Percentiles rank a stretch among this genome's conserved stretches.
Evolutionary conservation across 768 basidiomycete species (phyloP).

Genomic region (Leucosporidium yakuticum): DNA sequence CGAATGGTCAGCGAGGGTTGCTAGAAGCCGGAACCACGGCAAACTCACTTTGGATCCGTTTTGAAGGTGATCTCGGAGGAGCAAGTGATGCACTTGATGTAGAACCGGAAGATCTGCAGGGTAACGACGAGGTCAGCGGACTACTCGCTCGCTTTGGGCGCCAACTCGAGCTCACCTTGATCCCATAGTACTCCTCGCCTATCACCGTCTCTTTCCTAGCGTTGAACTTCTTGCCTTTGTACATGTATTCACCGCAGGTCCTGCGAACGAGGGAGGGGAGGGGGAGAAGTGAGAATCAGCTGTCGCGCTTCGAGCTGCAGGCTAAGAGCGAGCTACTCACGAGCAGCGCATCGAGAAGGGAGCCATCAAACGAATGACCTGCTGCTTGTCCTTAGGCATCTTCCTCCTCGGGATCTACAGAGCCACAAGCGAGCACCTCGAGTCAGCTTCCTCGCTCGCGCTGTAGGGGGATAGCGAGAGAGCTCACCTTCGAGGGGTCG

Average conservation of each 20-base stretch:
- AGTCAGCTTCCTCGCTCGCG: background rate
- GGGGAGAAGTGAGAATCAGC: background rate
- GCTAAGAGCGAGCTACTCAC: constrained; percentile 37
- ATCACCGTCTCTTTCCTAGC: constrained; percentile 97
- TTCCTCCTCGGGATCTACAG: constrained; percentile 76
- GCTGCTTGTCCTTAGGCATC: constrained; percentile 87
- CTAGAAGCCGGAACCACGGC: background rate
- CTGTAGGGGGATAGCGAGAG: background rate
- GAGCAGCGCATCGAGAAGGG: constrained; percentile 86
- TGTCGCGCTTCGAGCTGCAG: background rate
- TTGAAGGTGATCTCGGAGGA: constrained; percentile 99
- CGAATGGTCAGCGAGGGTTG: constrained; percentile 36
- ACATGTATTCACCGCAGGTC: constrained; percentile 96
- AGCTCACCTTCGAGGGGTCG: constrained; percentile 61
- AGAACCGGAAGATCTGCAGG: constrained; percentile 44
- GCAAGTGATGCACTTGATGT: constrained; percentile 65
- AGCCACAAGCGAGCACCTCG: constrained; percentile 37
- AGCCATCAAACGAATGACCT: constrained; percentile 97
- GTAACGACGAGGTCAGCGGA: too few species aligned
- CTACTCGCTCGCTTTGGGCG: background rate
- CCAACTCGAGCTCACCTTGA: constrained; percentile 61
- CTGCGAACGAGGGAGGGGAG: constrained; percentile 45
- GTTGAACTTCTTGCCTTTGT: constrained; percentile 99
- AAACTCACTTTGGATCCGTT: constrained; percentile 74
- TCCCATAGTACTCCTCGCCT: constrained; percentile 94